A percentile compares a stretch with the other conserved stretches of the same genome.
Evolutionary conservation across 305 asterid genomes (phyloP).

Genomic region (Solanum hybrid): DNA sequence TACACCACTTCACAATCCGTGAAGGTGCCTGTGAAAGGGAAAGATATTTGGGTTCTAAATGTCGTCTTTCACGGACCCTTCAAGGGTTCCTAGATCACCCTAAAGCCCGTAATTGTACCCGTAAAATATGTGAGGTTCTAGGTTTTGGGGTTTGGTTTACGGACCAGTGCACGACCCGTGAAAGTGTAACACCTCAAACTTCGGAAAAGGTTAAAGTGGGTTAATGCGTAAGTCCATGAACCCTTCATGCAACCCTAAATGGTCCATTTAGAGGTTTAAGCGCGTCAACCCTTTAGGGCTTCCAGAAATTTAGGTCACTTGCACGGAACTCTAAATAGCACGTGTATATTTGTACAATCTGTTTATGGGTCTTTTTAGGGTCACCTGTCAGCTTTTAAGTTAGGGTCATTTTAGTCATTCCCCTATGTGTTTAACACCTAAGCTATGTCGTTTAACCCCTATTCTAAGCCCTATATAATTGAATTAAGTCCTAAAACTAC

Average conservation of each 20-base stretch:
- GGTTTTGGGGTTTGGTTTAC: neutral
- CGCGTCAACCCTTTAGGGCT: neutral
- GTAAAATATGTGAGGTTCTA: neutral
- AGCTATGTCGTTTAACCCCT: neutral
- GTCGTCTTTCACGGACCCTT: neutral
- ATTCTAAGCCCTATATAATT: neutral
- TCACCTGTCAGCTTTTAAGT: neutral
- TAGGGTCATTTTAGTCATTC: neutral
- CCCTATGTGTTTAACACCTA: no score
- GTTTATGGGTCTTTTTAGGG: neutral
- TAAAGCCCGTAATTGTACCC: neutral
- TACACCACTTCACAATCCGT: neutral
- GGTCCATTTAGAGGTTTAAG: neutral
- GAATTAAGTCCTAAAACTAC: neutral
- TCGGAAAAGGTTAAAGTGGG: neutral
- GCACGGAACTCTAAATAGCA: neutral
- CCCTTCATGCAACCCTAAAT: neutral
- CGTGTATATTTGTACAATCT: neutral
- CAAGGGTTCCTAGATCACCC: neutral
- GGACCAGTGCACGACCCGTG: neutral
- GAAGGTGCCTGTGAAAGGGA: neutral
- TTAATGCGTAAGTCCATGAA: neutral
- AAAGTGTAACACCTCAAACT: neutral
- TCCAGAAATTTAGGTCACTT: neutral
- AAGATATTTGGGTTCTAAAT: neutral